Evolutionary conservation across 2,329 filamentous ascomycete species (phyloP), one percentile per base, ranked within the genome.

Genomic region (Aspergillus sp.): DNA sequence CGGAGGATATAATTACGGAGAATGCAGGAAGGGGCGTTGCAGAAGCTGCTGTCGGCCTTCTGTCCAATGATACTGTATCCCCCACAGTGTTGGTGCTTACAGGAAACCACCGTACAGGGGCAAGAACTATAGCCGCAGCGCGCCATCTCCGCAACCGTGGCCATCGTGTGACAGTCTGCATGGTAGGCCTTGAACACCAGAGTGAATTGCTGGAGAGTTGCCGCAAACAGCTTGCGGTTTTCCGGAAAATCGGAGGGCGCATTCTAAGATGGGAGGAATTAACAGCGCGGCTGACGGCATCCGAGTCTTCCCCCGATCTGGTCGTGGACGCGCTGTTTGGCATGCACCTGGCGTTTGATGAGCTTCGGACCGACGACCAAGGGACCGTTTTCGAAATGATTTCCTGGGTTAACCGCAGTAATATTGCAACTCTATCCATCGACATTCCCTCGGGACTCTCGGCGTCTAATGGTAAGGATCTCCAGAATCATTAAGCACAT

Each of bases 21-120:
- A 95, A 89, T 52, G 83, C 88, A 1, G 89, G 84, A 12, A 77
- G 89, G 15, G 84, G 86, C 26, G 84, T 96, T 40, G 86, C 88
- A 4, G 82, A 94, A 60, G 60, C 58, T 14, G 81, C 88, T 16
- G 80, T 85, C 1, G 68, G 93, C 33, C 71, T 68, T 30, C 75
- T 84, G 8, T 65, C 93, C 28, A 69, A 68, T 31, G 61, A 66
- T 30, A 62, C 67, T 24, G 60, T 67, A 11, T 62, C 68, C 17
- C 71, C 73, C 1, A 72, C 75, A 5, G 67, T 80, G 30, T 77
- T 93, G 14, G 75, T 96, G 5, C 69, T 96, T n/a, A 88, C 85
- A 0, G 89, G 91, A n/a, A 96, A 95, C 57, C 89, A 94, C 58
- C 86, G 86, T 44, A 86, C 81, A 1, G 88, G 89, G 24, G 80